Conservation (phyloP, 768 basidiomycete genomes). For the Solioccasus polychromus region DNA sequence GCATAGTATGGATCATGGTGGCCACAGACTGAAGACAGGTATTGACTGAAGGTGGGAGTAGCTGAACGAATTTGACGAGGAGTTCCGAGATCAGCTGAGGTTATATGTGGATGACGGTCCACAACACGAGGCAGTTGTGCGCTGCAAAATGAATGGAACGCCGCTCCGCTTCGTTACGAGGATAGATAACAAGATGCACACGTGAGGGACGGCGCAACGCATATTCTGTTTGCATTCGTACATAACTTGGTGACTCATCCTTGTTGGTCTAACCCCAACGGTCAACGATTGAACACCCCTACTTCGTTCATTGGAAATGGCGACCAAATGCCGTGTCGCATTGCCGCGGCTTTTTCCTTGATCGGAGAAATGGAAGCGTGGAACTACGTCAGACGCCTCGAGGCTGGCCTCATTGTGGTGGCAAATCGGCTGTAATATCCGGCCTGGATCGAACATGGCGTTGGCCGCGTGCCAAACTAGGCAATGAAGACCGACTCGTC, state of each 20-base stretch:
- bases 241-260: conserved; percentile 5
- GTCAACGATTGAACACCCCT: no score
- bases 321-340: conserved; percentile 8
- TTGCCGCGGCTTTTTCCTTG: background rate
- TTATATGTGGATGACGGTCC: conserved; percentile 25
- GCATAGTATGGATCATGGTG: conserved; percentile 33
- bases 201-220: no score
- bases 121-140: conserved; percentile 29
- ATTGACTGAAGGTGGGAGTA: conserved; percentile 2
- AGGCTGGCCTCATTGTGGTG: conserved; percentile 28
- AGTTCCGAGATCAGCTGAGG: conserved; percentile 10
- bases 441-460: conserved; percentile 9
- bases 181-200: conserved; percentile 8
- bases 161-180: conserved; percentile 18
- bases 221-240: conserved; percentile 2
- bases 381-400: conserved; percentile 24
- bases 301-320: background rate
- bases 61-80: conserved; percentile 7
- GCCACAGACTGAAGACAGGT: conserved; percentile 3
- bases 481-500: conserved; percentile 3
- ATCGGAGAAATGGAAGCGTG: conserved; percentile 16
- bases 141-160: conserved; percentile 23
- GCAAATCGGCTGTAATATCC: conserved; percentile 5
- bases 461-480: conserved; percentile 12
- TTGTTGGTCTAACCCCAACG: background rate